A percentile compares a stretch with the other conserved stretches of the same genome.
Conservation (phyloP, 768 basidiomycete species). For the Plicaturopsis crispa region DNA sequence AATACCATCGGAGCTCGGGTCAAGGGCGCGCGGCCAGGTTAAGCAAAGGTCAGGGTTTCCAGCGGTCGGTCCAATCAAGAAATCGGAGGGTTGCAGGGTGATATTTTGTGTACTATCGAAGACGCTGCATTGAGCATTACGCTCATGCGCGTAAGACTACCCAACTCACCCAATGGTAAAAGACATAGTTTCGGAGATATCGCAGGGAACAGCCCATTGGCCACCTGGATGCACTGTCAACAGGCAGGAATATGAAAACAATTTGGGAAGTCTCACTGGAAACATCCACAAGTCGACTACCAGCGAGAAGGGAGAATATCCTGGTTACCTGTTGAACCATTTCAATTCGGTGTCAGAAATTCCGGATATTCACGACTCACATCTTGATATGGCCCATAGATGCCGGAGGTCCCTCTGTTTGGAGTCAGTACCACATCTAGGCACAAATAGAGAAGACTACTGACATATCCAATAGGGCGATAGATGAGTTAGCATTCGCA, state of each 20-base stretch:
- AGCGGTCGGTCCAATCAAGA: slow-evolving; percentile 61
- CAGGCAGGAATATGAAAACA: background rate
- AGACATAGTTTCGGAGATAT: slow-evolving; percentile 46
- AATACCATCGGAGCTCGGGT: slow-evolving; percentile 65
- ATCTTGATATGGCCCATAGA: slow-evolving; percentile 75
- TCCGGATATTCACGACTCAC: slow-evolving; percentile 27
- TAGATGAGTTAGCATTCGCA: slow-evolving; percentile 42
- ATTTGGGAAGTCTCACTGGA: slow-evolving; percentile 26
- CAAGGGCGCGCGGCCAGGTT: slow-evolving; percentile 62
- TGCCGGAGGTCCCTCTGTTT: slow-evolving; percentile 56
- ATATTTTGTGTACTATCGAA: slow-evolving; percentile 38
- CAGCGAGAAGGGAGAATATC: slow-evolving; percentile 50
- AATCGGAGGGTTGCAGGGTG: slow-evolving; percentile 66
- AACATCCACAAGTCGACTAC: slow-evolving; percentile 66
- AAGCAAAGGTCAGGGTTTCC: slow-evolving; percentile 64
- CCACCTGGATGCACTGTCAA: slow-evolving; percentile 30
- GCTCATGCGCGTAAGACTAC: slow-evolving; percentile 1
- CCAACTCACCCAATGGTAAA: slow-evolving; percentile 61
- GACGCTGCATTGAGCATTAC: slow-evolving; percentile 1
- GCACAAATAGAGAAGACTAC: slow-evolving; percentile 18
- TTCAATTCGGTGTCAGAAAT: background rate
- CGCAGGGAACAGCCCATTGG: slow-evolving; percentile 73
- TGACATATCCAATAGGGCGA: slow-evolving; percentile 72
- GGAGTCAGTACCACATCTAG: background rate
- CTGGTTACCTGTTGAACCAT: slow-evolving; percentile 47